Evolutionary conservation across 139 green algal species (phyloP).

Genomic region (Micromonas commoda): DNA sequence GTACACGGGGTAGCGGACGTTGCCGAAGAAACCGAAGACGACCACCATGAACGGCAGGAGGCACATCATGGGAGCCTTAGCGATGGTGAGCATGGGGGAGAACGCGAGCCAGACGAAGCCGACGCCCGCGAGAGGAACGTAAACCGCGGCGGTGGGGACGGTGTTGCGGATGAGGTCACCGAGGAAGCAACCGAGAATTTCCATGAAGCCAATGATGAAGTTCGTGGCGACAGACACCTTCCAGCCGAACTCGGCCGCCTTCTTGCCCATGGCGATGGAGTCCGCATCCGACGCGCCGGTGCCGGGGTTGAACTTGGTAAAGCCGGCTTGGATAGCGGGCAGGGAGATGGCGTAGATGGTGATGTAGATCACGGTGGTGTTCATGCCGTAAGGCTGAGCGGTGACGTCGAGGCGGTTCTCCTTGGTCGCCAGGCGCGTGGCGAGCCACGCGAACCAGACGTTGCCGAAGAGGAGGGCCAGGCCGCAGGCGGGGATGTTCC

Average conservation of each 20-base stretch:
- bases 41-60: slow-evolving; percentile 21
- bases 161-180: not conserved
- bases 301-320: not conserved
- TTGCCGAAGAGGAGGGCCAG: slow-evolving; percentile 22
- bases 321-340: not conserved
- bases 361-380: slow-evolving; percentile 29
- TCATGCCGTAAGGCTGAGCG: slow-evolving; percentile 32
- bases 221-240: slow-evolving; percentile 14
- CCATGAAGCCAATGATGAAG: slow-evolving; percentile 26
- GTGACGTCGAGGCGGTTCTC: slow-evolving; percentile 21
- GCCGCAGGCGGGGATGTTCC: slow-evolving; percentile 13
- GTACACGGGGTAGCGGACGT: slow-evolving; percentile 5
- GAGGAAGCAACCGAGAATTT: slow-evolving; percentile 16
- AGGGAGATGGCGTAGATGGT: slow-evolving; percentile 10
- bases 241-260: slow-evolving; percentile 15
- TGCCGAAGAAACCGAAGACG: slow-evolving; percentile 16
- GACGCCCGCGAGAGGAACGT: slow-evolving; percentile 3
- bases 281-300: not conserved
- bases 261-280: not conserved
- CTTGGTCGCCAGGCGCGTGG: slow-evolving; percentile 2
- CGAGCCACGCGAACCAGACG: slow-evolving; percentile 26
- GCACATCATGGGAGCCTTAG: not conserved
- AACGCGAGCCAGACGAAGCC: slow-evolving; percentile 18
- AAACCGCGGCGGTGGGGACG: not conserved
- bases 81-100: slow-evolving; percentile 7